A percentile compares a stretch with the other conserved stretches of the same genome.
phyloP scores from a whole-genome alignment of 495 filamentous ascomycete species.

The Xylaria cubensis region DNA sequence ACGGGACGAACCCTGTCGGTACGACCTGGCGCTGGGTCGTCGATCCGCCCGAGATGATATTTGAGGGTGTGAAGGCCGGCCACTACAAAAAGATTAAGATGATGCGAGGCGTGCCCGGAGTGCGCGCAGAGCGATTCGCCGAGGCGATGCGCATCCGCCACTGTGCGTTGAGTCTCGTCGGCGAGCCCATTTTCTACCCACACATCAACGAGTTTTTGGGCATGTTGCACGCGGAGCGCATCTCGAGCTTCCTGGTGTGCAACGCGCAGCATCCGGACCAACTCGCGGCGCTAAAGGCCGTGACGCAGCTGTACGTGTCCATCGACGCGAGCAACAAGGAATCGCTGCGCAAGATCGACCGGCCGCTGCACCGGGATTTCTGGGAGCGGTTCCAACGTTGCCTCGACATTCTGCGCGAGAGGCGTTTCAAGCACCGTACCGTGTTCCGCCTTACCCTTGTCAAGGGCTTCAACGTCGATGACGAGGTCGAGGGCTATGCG shows the following conservation, averaged over 20 bases:
- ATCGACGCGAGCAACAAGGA: conserved; percentile 95
- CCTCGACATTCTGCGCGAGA: conserved; percentile 85
- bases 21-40: conserved; percentile 97
- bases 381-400: conserved; percentile 94
- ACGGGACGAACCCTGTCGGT: conserved; percentile 95
- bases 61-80: conserved; percentile 84
- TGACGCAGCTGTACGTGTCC: conserved; percentile 94
- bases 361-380: conserved; percentile 93
- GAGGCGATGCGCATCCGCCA: conserved; percentile 94
- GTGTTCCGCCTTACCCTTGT: conserved; percentile 96
- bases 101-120: conserved; percentile 90
- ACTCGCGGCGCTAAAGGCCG: conserved; percentile 76
- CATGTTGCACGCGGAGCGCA: conserved; percentile 81
- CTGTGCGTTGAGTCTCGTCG: conserved; percentile 88
- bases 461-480: conserved; percentile 92
- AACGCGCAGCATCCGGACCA: conserved; percentile 98
- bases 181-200: conserved; percentile 97
- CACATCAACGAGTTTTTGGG: conserved; percentile 90
- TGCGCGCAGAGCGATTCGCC: conserved; percentile 86
- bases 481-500: conserved; percentile 89
- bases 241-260: conserved; percentile 94
- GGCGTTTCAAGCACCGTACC: conserved; percentile 81
- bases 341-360: conserved; percentile 82
- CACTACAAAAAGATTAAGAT: conserved; percentile 98
- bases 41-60: conserved; percentile 87